Evolutionary conservation across 1,284 basidiomycete species (phyloP), one percentile per base, ranked within the genome.

Genomic region (Austroboletus niveus): DNA sequence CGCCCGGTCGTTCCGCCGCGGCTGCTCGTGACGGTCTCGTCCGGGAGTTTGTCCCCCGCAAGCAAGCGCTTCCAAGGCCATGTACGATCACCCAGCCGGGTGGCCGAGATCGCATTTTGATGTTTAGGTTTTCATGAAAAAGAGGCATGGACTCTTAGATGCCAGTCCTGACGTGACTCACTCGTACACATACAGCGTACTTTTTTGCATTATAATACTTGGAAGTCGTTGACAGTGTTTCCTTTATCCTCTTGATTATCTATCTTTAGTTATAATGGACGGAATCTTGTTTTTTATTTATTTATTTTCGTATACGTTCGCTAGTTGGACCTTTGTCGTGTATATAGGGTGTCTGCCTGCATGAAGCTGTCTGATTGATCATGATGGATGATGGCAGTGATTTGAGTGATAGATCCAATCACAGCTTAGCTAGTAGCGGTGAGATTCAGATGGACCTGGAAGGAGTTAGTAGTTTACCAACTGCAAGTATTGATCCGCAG

Each of bases 31-130:
- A 11, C 45, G 4, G 59, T 35, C 15, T 58, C 59, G 8, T 52
- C 52, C 1, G 22, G 42, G 2, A n/a, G 30, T 6, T 32, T 50
- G 31, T 45, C 50, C 5, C 34, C 47, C 2, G n/a, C 30, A 2
- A 11, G 30, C 14, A 39, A 43, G 22, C 34, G 40, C 29, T 38
- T 45, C 9, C 51, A 15, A 5, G 40, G 42, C 1, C 60, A 60
- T 32, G 42, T 9, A 29, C 58, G 59, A 36, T 46, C 59, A 2
- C 40, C 42, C 22, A 58, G 61, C 27, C 48, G 47, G 29, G 55
- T 60, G 20, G 5, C 52, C 22, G 57, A 61, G 36, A 39, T 61
- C 27, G 27, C 30, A 1, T 51, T 62, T 40, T 61, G 45, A 57
- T 12, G 29, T 34, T 31, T 20, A 8, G 36, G 2, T 38, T 8